phyloP scores from a whole-genome alignment of 2,329 filamentous ascomycete species.

The Microsporum ferrugineum region DNA sequence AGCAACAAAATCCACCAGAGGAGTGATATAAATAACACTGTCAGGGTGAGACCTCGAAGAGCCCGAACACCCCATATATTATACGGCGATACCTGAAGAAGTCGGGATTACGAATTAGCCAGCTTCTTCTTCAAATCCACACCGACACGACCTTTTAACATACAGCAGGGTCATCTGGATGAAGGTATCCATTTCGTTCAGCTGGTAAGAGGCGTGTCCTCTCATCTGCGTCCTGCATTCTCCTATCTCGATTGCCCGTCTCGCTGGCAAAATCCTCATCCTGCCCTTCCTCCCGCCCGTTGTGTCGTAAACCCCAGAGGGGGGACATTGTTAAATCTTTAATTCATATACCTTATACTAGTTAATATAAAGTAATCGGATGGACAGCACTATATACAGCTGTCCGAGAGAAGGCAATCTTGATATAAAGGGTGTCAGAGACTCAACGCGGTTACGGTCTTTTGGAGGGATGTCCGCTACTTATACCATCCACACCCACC shows the following conservation, averaged over 20 bases:
- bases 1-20: constrained; percentile 88
- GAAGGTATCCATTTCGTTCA: constrained; percentile 52
- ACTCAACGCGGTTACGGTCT: background rate
- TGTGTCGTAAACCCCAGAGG: constrained; percentile 14
- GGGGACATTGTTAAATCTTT: constrained; percentile 17
- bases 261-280: background rate
- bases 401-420: background rate
- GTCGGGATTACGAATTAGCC: background rate
- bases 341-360: background rate
- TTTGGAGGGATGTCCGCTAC: background rate
- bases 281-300: constrained; percentile 3
- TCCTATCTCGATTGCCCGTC: background rate
- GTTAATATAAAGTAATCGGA: background rate
- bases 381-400: background rate
- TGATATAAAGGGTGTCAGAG: no score
- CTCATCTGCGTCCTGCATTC: constrained; percentile 42
- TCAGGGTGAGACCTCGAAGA: constrained; percentile 63
- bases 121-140: background rate
- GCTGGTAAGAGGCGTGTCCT: constrained; percentile 57
- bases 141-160: constrained; percentile 19
- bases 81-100: constrained; percentile 60
- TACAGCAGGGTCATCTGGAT: constrained; percentile 72
- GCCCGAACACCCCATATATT: constrained; percentile 86
- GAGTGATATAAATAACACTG: constrained; percentile 64
- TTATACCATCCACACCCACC: background rate